Percentiles rank a stretch among this genome's conserved stretches.
These are phyloP conservation scores for Exophiala xenobiotica DNA, from an alignment of 2,329 filamentous ascomycete genomes.

Conservation along the genomic window DNA sequence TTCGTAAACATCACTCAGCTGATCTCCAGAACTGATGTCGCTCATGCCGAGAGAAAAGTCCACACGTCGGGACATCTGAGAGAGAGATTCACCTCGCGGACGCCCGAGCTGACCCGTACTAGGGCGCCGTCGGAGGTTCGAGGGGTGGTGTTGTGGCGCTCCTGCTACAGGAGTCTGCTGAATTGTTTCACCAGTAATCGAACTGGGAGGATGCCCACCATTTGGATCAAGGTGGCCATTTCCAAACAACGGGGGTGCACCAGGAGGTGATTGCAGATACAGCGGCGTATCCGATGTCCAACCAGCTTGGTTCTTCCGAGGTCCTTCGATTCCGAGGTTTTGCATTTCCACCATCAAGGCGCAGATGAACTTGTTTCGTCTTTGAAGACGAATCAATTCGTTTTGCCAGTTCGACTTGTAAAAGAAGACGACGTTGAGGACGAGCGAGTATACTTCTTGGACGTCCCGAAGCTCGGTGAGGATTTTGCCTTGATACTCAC, in stretches of 20 bases:
- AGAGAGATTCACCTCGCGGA: constrained; percentile 57
- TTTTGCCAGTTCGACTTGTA: constrained; percentile 98
- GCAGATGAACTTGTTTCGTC: constrained; percentile 92
- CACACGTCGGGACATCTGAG: constrained; percentile 61
- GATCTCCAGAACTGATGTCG: constrained; percentile 56
- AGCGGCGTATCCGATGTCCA: constrained; percentile 66
- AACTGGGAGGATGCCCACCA: constrained; percentile 42
- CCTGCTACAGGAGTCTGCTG: constrained; percentile 14
- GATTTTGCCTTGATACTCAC: constrained; percentile 83
- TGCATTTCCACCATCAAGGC: constrained; percentile 85
- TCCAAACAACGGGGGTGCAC: constrained; percentile 47
- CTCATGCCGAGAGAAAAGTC: constrained; percentile 71
- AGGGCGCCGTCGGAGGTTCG: constrained; percentile 56
- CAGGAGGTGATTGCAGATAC: constrained; percentile 55
- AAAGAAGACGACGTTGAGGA: constrained; percentile 91
- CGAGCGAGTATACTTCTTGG: constrained; percentile 79
- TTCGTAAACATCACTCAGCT: constrained; percentile 65
- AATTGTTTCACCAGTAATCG: constrained; percentile 31
- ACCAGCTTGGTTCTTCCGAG: constrained; percentile 69
- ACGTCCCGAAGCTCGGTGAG: constrained; percentile 80
- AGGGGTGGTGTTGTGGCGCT: constrained; percentile 41
- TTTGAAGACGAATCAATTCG: constrained; percentile 81
- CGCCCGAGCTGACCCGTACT: constrained; percentile 41
- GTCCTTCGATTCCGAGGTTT: constrained; percentile 80
- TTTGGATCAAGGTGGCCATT: constrained; percentile 43